Evolutionary conservation across 2,329 filamentous ascomycete species (phyloP).

Genomic region (Trichoderma sp.): DNA sequence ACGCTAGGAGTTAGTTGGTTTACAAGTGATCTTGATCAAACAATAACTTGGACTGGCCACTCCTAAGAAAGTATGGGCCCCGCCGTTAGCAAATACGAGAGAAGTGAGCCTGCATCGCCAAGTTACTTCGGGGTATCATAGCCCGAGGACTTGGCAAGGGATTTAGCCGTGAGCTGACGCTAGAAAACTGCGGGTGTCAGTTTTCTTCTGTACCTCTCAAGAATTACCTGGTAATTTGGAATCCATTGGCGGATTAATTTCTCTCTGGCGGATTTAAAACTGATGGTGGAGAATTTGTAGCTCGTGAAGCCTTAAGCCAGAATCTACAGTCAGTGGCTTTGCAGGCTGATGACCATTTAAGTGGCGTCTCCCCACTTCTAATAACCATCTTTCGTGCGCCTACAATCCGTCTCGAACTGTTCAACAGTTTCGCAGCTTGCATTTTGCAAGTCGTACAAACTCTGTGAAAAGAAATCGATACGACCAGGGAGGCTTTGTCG

Average conservation of each 20-base stretch:
- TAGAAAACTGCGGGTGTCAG: not conserved
- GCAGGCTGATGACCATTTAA: not conserved
- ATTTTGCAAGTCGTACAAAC: not conserved
- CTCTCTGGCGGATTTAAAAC: not conserved
- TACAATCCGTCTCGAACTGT: not conserved
- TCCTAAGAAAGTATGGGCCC: not conserved
- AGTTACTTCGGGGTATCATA: not conserved
- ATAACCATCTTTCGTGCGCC: not conserved
- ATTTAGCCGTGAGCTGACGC: not conserved
- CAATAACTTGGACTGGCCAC: no score
- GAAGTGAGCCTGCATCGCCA: not conserved
- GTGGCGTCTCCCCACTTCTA: not conserved
- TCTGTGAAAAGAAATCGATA: not conserved
- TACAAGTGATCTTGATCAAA: no score
- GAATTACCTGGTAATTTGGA: not conserved
- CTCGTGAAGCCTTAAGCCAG: not conserved
- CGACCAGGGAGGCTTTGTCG: not conserved
- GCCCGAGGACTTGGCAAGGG: not conserved
- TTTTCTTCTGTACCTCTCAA: not conserved
- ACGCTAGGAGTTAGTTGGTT: no score
- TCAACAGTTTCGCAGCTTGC: not conserved
- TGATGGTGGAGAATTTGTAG: not conserved
- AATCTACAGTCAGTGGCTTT: not conserved
- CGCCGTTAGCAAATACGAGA: not conserved
- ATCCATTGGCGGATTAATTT: not conserved